Evolutionary conservation across 1,139 yeast genomes (phyloP), one percentile per base, ranked within the genome.

Genomic region (Nadsonia starkeyi-henricii): DNA sequence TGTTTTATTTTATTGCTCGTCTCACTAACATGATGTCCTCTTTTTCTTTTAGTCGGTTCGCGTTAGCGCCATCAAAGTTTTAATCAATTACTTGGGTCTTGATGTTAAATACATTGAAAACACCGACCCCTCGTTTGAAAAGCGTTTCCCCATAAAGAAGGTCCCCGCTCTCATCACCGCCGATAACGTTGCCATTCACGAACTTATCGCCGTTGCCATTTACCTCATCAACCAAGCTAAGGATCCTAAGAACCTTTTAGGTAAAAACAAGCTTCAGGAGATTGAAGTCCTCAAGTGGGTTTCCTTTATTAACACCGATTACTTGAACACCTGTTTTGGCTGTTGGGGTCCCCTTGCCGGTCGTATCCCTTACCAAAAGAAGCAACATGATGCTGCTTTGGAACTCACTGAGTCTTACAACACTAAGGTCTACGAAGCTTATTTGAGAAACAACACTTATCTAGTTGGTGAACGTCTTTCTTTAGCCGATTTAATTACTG

Each of bases 381-480:
- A 82, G 74, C 63, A 60, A 51, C 79, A 78, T 55, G 94, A 85
- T 55, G 77, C 76, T 46, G 73, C 74, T 52, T 55, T 57, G 45
- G 74, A 58, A 36, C 60, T 61, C 48, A 57, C 75, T 48, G 75
- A 72, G 48, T 67, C 72, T 54, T 62, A 66, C 50, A 58, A 79
- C 51, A 47, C 45, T 36, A 45, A 60, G 41, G 43, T 56, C 41
- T 45, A 59, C 45, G 66, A 66, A 55, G 49, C 56, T 48, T 58
- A 59, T 53, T 77, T 91, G 62, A 65, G 72, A 55, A 75, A 79
- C 62, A 77, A 75, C 79, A 86, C 96, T 55, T 91, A 76, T 75
- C 78, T 91, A 66, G 96, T 81, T 61, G 93, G 95, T 65, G 96
- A 89, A 74, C 78, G 91, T 72, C 63, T 85, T 62, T 73, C 96